phyloP scores from a whole-genome alignment of 2,329 filamentous ascomycete species.

The Colletotrichum lupini region DNA sequence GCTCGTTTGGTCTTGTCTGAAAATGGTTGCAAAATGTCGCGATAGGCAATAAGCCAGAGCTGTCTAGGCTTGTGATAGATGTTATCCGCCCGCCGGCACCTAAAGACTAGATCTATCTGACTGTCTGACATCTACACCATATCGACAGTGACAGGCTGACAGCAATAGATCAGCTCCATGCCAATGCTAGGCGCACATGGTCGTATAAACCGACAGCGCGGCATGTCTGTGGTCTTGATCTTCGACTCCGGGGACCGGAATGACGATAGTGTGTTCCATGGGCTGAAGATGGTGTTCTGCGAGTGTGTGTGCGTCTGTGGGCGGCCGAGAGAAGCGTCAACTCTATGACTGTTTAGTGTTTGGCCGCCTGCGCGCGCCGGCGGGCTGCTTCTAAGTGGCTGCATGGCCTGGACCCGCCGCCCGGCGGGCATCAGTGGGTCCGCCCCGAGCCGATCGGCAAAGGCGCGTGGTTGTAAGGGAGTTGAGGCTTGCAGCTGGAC shows the following conservation, averaged over 20 bases:
- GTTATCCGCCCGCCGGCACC: neutral
- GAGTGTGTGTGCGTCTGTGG: neutral
- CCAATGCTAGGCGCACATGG: constrained; percentile 4
- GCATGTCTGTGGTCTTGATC: neutral
- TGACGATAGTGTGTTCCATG: neutral
- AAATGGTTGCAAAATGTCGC: neutral
- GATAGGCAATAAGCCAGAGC: neutral
- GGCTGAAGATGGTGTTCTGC: neutral
- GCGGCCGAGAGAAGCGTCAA: neutral
- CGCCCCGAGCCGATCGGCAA: constrained; percentile 23
- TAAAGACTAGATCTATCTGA: neutral
- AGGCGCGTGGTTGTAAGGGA: neutral
- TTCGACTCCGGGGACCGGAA: constrained; percentile 2
- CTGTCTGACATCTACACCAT: neutral
- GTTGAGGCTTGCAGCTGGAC: neutral
- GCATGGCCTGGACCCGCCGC: constrained; percentile 17
- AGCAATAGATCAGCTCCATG: neutral
- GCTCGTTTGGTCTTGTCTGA: neutral
- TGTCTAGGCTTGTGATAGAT: neutral
- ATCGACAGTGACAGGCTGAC: neutral
- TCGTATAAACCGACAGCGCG: neutral
- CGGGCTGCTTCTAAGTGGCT: constrained; percentile 20
- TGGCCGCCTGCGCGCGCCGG: constrained; percentile 22
- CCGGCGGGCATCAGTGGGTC: constrained; percentile 26
- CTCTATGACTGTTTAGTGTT: neutral